Base-by-base conservation (phyloP, 768 basidiomycete genomes). In the Stropharia rugosoannulata region DNA sequence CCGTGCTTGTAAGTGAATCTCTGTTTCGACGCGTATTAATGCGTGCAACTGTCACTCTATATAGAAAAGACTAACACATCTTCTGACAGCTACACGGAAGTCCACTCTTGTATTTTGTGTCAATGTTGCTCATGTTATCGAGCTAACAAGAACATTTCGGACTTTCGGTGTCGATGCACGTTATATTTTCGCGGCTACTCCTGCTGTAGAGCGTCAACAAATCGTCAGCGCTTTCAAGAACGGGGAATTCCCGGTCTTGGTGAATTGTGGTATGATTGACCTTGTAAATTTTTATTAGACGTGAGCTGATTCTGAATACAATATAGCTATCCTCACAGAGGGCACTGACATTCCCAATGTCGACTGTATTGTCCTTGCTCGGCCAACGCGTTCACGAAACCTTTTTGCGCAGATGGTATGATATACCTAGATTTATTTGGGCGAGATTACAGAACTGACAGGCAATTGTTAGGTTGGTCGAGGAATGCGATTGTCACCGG, bases 81-180 rank as follows among this genome's bases (percentile, higher is more conserved):
- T 40, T 10, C 27, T 10, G 46, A n/a, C 57, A 87, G 81, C 74
- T 5, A 74, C 77, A 10, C 83, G 95, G 45, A 87, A 85, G 70
- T 95, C 95, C 1, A 97, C 94, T 0, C 75, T 98, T 3, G 82
- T 96, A n/a, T 98, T 98, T 66, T 94, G 92, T 58, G 89, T 95
- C 54, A 87, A 91, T 60, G 68, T 96, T 1, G 78, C 83, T 0
- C 96, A 98, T 68, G 90, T 96, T 36, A 73, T 79, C 41, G 80
- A 80, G 5, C 73, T 98, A 41, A 92, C 94, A 0, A 77, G 80
- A 38, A 70, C 78, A 2, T 98, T 96, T 64, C 82, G 87, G 36
- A 71, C 73, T 8, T 83, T 79, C 25, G 95, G 93, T 1, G 71
- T 97, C 37, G 95, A 97, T 67, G 95, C 95, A 25, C 81, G 93